phyloP scores from a whole-genome alignment of 1,284 basidiomycete genomes.

The Trametes sp. region DNA sequence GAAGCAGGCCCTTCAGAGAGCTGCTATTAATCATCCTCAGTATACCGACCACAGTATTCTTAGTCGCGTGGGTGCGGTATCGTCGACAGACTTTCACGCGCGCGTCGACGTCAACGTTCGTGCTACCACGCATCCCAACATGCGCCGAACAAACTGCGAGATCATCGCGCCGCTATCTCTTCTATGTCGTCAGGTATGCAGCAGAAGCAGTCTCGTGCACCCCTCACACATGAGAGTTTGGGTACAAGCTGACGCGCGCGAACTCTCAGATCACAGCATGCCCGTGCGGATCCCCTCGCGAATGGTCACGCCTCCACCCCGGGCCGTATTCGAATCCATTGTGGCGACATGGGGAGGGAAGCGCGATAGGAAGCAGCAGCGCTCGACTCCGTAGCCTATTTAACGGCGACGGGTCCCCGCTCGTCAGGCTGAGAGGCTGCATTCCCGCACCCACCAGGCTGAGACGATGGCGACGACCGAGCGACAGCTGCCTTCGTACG shows the following conservation, averaged over 20 bases:
- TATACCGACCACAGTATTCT: neutral
- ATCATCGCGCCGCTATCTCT: neutral
- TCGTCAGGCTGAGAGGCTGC: neutral
- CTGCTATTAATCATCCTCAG: neutral
- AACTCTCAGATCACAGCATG: neutral
- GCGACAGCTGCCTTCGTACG: slow-evolving; percentile 59
- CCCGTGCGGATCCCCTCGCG: slow-evolving; percentile 4
- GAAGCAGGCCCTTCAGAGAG: neutral
- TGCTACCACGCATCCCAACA: neutral
- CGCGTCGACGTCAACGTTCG: neutral
- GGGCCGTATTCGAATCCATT: neutral
- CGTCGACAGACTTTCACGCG: neutral
- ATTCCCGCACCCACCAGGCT: slow-evolving; percentile 12
- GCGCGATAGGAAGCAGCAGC: slow-evolving; percentile 2
- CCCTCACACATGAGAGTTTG: neutral
- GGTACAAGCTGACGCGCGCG: neutral
- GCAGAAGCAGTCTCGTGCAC: neutral
- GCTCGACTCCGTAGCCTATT: neutral
- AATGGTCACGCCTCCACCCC: slow-evolving; percentile 10
- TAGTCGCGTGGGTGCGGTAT: neutral
- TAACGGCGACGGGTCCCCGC: neutral
- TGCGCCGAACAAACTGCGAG: neutral
- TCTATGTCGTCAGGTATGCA: neutral
- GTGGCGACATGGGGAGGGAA: neutral
- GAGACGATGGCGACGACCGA: neutral